Base-by-base conservation (phyloP, 1,139 yeast species). In the Komagataea norvegica region DNA sequence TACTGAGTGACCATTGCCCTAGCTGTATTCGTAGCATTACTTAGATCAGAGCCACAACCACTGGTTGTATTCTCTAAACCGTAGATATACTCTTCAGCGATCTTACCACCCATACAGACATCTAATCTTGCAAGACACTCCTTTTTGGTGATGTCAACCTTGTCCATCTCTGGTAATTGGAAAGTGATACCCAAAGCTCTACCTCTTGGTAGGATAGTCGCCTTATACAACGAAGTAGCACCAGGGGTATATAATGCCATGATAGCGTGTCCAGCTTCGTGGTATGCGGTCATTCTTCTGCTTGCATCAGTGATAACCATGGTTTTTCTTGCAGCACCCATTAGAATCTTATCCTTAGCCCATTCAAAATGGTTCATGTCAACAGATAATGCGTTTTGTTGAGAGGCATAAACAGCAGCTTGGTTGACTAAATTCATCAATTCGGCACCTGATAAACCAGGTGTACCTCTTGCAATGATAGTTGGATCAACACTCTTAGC, bases 201-300 rank as follows among this genome's bases (percentile, higher is more conserved):
- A 30, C 99, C 99, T 59, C 99, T 77, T 33, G 98, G 98, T 46
- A 91, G 70, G 49, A 91, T 89, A 0, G 99, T 93, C 3, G 97
- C 98, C 64, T 91, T 91, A 65, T 93, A 93, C 43, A 93, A 71
- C 3, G 96, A 89, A 6, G 96, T 88, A 8, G 98, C 97, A n/a
- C 95, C 96, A 9, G 80, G 79, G 9, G 96, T 86, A 62, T 74
- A 91, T 77, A 91, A 74, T 6, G 98, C 97, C 86, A 89, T 87
- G 43, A 91, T 86, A 5, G 98, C 98, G 64, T 91, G 99, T 3
- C 99, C 99, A 8, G 98, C 99, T 66, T 91, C 99, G 64, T 91
- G 99, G 61, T 80, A 93, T 2, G 98, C 98, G 15, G 98, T 93
- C 51, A 91, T 89, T 51, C 75, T 77, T 61, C 97, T 77, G 0